A percentile compares a stretch with the other conserved stretches of the same genome.
phyloP scores from a whole-genome alignment of 2,329 filamentous ascomycete species.

The Ascosphaera aggregata region DNA sequence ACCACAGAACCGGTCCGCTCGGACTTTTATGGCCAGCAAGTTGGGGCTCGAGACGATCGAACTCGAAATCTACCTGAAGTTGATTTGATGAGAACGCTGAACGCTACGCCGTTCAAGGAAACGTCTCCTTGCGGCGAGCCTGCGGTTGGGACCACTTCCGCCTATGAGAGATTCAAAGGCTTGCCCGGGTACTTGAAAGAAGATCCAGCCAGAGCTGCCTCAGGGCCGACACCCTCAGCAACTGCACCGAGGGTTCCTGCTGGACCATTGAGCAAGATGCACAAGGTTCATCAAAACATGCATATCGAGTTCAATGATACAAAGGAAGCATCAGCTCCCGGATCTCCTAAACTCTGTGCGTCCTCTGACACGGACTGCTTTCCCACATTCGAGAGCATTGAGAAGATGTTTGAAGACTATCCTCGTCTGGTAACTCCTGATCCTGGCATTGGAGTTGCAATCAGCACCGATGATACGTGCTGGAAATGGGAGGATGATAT shows the following conservation, averaged over 20 bases:
- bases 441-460: constrained; percentile 1
- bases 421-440: background rate
- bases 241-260: background rate
- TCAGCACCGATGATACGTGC: background rate
- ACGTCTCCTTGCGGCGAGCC: background rate
- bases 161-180: background rate
- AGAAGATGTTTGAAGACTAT: background rate
- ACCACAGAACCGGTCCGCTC: constrained; percentile 1
- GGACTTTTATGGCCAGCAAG: background rate
- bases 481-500: constrained; percentile 1
- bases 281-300: background rate
- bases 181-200: background rate
- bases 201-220: background rate
- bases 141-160: background rate
- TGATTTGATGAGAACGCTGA: background rate
- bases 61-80: background rate
- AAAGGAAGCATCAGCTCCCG: background rate
- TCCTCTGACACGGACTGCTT: background rate
- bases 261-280: background rate
- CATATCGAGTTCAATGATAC: background rate
- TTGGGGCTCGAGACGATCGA: background rate
- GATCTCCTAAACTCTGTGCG: background rate
- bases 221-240: background rate
- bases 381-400: background rate
- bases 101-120: background rate